Conservation (phyloP, 202 grass and related monocot species). For the Hordeum pubiflorum region DNA sequence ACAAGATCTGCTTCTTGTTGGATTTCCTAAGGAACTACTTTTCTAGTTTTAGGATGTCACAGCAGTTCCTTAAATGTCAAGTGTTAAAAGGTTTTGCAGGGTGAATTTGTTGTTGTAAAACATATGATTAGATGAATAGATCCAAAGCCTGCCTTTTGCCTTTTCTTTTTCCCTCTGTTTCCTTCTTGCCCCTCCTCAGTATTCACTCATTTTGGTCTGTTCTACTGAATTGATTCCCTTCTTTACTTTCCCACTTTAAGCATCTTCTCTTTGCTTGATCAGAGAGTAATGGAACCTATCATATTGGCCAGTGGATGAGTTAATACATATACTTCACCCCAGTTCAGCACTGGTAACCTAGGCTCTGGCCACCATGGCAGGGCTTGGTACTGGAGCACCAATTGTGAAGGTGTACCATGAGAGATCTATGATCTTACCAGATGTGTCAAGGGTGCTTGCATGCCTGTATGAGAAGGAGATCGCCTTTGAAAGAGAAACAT, state of each 20-base stretch:
- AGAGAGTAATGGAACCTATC: slow-evolving; percentile 35
- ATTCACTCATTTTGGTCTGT: slow-evolving; percentile 29
- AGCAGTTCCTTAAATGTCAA: not conserved
- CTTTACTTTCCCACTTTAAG: slow-evolving; percentile 39
- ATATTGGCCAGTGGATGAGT: slow-evolving; percentile 19
- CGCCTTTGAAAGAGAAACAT: slow-evolving; percentile 26
- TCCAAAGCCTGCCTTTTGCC: slow-evolving; percentile 9
- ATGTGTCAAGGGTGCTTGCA: slow-evolving; percentile 80
- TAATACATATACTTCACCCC: slow-evolving; percentile 3
- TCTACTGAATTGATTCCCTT: slow-evolving; percentile 19
- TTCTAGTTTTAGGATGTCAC: not conserved
- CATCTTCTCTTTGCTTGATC: slow-evolving; percentile 83
- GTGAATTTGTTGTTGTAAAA: slow-evolving; percentile 12
- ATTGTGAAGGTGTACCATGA: slow-evolving; percentile 66
- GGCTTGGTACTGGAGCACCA: slow-evolving; percentile 29
- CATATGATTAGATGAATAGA: not conserved
- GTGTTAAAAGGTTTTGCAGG: not conserved
- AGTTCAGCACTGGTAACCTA: slow-evolving; percentile 19
- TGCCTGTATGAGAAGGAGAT: slow-evolving; percentile 87
- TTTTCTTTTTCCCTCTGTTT: slow-evolving; percentile 32
- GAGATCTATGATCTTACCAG: slow-evolving; percentile 63
- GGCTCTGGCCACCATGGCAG: slow-evolving; percentile 34
- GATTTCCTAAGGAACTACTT: not conserved
- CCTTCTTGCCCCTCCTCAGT: slow-evolving; percentile 7
- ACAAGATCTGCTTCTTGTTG: not conserved